A percentile compares a stretch with the other conserved stretches of the same genome.
These are phyloP conservation scores for Solanum arcanum DNA, from an alignment of 257 asterid species.

Conservation along the genomic window DNA sequence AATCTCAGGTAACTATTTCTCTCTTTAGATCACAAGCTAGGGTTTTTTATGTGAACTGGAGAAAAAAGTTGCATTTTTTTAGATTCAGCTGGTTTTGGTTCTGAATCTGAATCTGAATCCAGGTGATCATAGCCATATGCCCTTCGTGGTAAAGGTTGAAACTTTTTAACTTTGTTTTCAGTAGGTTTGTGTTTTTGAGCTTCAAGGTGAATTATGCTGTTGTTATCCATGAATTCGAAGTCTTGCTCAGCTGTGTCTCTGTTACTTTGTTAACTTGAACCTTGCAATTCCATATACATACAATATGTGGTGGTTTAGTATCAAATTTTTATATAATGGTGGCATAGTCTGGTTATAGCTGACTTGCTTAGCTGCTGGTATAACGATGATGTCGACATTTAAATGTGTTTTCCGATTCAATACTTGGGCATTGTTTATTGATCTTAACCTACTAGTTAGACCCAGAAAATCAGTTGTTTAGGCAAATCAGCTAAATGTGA, in stretches of 20 bases:
- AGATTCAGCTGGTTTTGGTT: not conserved
- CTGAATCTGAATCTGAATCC: not conserved
- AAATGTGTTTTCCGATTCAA: not conserved
- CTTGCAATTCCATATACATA: not conserved
- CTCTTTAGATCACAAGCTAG: not conserved
- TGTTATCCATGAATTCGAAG: not conserved
- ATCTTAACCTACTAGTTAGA: not conserved
- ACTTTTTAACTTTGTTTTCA: not conserved
- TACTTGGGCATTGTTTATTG: not conserved
- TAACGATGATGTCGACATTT: not conserved
- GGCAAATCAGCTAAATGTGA: not conserved
- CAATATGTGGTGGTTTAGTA: not conserved
- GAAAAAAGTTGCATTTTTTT: not conserved
- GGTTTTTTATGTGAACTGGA: not conserved
- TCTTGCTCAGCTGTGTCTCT: not conserved
- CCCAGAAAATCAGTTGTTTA: not conserved
- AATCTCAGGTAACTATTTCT: slow-evolving; percentile 22
- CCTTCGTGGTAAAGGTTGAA: not conserved
- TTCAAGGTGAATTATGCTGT: not conserved
- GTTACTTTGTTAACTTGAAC: not conserved
- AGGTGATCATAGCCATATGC: not conserved
- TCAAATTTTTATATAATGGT: not conserved
- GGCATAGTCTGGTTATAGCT: not conserved
- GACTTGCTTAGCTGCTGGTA: not conserved
- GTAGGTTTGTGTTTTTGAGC: not conserved